Percentiles rank a stretch among this genome's conserved stretches.
Conservation (phyloP, 768 basidiomycete species). For the Clavulina sp. region DNA sequence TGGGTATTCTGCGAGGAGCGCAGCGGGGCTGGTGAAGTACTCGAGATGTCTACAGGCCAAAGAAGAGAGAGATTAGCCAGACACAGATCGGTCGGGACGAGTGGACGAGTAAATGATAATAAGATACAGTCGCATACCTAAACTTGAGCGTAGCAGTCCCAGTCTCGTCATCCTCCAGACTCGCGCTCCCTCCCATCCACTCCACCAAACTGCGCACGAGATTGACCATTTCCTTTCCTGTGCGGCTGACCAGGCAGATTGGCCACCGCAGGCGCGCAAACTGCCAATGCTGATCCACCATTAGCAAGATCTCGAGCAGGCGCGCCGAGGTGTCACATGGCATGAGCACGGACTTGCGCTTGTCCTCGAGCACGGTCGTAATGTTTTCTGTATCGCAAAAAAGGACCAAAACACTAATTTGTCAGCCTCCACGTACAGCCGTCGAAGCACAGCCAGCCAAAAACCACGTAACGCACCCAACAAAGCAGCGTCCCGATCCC, state of each 20-base stretch:
- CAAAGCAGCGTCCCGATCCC: conserved; percentile 78
- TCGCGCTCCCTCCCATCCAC: conserved; percentile 92
- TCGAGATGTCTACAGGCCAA: conserved; percentile 53
- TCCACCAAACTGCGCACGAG: conserved; percentile 97
- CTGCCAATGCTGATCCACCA: conserved; percentile 95
- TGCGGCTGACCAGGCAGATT: conserved; percentile 83
- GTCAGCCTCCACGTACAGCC: too few relatives aligned
- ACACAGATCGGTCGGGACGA: not conserved
- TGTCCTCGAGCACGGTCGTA: conserved; percentile 63
- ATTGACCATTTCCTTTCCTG: conserved; percentile 82
- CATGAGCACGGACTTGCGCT: conserved; percentile 68
- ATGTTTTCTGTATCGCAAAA: conserved; percentile 48
- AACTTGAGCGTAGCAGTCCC: conserved; percentile 81
- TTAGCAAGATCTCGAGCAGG: conserved; percentile 85
- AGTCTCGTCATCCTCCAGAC: conserved; percentile 65
- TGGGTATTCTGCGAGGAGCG: conserved; percentile 64
- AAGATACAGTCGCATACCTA: conserved; percentile 31
- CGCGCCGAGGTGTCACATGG: conserved; percentile 90
- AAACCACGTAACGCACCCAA: conserved; percentile 32
- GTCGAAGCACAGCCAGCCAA: not conserved
- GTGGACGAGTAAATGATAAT: not conserved
- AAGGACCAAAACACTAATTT: not conserved
- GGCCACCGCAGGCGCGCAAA: conserved; percentile 62
- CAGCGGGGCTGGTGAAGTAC: conserved; percentile 71
- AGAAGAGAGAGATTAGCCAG: not conserved